phyloP scores from a whole-genome alignment of 441 rosid species.

The Brassica balearica region DNA sequence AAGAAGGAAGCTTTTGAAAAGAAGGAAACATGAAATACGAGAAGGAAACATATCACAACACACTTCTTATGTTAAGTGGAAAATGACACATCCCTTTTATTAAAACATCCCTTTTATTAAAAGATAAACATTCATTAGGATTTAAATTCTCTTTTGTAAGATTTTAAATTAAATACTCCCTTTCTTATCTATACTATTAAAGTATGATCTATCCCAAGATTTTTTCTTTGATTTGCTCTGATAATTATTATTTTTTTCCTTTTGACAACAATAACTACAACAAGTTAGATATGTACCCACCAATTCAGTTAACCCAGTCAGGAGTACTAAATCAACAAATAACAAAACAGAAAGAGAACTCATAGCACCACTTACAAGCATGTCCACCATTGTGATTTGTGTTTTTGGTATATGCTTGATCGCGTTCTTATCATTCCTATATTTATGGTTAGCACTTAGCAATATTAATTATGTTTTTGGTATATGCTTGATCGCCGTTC shows the following conservation, averaged over 20 bases:
- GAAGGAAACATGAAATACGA: not conserved
- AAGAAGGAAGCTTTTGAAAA: not conserved
- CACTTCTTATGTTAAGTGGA: constrained; percentile 2
- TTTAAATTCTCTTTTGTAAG: not conserved
- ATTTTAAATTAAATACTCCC: not conserved
- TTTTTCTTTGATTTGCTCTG: not conserved
- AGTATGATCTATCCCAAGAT: not conserved
- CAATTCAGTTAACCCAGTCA: not conserved
- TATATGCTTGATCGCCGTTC: too few species aligned
- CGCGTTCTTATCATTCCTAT: not conserved
- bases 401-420: not conserved
- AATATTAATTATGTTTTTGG: too few species aligned
- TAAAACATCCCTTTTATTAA: not conserved
- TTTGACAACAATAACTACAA: not conserved
- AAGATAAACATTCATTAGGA: not conserved
- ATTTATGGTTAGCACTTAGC: not conserved
- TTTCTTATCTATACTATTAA: not conserved
- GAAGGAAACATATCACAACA: not conserved
- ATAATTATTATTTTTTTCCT: too few species aligned
- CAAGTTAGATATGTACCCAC: not conserved
- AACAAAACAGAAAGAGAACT: not conserved
- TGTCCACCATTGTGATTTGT: not conserved
- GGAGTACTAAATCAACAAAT: not conserved
- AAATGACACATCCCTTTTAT: not conserved
- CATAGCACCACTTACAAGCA: not conserved